Evolutionary conservation across 305 asterid species (phyloP).

Genomic region (Rubia balearica): DNA sequence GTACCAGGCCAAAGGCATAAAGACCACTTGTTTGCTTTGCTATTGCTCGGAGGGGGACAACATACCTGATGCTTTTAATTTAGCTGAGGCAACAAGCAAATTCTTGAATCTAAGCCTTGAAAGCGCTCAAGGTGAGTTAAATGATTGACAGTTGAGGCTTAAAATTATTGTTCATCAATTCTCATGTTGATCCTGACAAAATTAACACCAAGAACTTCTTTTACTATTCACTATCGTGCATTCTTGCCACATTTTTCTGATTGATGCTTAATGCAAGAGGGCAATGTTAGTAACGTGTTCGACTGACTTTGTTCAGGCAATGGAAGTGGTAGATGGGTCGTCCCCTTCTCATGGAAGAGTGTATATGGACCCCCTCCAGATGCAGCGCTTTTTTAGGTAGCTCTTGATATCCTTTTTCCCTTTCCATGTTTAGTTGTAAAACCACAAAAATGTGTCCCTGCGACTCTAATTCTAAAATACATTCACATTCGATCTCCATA

Average conservation of each 20-base stretch:
- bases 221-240: neutral
- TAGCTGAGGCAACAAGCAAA: conserved; percentile 77
- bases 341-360: conserved; percentile 88
- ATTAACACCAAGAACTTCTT: neutral
- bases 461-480: neutral
- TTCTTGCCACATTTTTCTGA: neutral
- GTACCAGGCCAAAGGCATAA: conserved; percentile 74
- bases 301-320: conserved; percentile 35
- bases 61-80: conserved; percentile 74
- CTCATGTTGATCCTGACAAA: conserved; percentile 21
- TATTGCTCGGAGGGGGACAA: conserved; percentile 99
- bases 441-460: neutral
- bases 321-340: conserved; percentile 50
- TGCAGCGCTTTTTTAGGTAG: conserved; percentile 51
- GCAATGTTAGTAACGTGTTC: conserved; percentile 7
- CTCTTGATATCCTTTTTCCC: neutral
- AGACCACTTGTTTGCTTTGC: conserved; percentile 80
- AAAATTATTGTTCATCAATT: conserved; percentile 1
- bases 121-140: conserved; percentile 45
- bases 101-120: conserved; percentile 40
- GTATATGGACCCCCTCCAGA: conserved; percentile 95
- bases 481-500: neutral
- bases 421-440: neutral
- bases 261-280: neutral
- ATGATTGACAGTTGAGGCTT: neutral